These are phyloP conservation scores for Talaromyces pinophilus DNA, from an alignment of 2,329 filamentous ascomycete species.

Conservation along the genomic window DNA sequence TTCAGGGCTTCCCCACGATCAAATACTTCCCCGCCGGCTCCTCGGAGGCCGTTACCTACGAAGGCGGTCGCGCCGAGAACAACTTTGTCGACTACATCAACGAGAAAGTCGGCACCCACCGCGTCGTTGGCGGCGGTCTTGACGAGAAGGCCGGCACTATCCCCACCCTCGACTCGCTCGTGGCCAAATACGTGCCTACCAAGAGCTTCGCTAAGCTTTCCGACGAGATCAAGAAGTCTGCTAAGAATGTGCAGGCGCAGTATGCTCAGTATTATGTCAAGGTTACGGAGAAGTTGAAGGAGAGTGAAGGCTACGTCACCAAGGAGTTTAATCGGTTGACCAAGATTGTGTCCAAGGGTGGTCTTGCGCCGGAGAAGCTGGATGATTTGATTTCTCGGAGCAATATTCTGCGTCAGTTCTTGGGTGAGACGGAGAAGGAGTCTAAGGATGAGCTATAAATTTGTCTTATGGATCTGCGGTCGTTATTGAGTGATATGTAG, in stretches of 20 bases:
- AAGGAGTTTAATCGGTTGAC: constrained; percentile 85
- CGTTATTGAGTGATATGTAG: constrained; percentile 27
- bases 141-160: constrained; percentile 80
- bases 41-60: constrained; percentile 70
- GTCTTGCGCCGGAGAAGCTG: constrained; percentile 78
- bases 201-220: constrained; percentile 67
- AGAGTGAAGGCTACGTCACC: constrained; percentile 74
- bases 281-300: constrained; percentile 79
- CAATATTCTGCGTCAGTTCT: constrained; percentile 83
- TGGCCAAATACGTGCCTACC: constrained; percentile 66
- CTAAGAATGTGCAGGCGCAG: constrained; percentile 69
- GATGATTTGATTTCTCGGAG: constrained; percentile 84
- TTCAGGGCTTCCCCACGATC: constrained; percentile 91
- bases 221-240: constrained; percentile 71
- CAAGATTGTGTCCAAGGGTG: constrained; percentile 81
- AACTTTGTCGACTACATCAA: constrained; percentile 82
- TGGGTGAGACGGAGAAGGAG: constrained; percentile 56
- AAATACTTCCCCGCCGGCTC: constrained; percentile 93
- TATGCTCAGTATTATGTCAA: constrained; percentile 94
- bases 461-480: background rate
- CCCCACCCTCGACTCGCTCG: constrained; percentile 71
- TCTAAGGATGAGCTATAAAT: constrained; percentile 71
- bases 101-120: constrained; percentile 83
- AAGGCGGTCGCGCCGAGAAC: constrained; percentile 72
- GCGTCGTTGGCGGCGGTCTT: constrained; percentile 76